phyloP scores from a whole-genome alignment of 2,329 filamentous ascomycete genomes.

The Cladosporium halotolerans region DNA sequence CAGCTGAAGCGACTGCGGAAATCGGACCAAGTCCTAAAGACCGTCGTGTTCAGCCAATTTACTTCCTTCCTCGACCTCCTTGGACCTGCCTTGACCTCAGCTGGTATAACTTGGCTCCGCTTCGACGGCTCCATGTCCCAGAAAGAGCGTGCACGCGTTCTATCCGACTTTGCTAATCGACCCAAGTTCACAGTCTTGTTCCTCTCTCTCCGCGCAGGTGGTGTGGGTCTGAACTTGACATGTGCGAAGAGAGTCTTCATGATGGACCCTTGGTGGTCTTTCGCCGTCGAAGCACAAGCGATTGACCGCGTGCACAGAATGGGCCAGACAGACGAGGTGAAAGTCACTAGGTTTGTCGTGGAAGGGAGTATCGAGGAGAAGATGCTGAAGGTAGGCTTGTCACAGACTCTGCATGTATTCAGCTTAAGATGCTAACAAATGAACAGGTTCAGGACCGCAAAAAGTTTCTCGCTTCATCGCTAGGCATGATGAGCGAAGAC shows the following conservation, averaged over 20 bases:
- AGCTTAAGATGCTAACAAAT: background rate
- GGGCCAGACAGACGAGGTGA: conserved; percentile 82
- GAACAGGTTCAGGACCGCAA: conserved; percentile 81
- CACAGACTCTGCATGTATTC: background rate
- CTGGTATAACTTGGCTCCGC: conserved; percentile 72
- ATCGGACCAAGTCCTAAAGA: conserved; percentile 62
- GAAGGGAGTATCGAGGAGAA: conserved; percentile 88
- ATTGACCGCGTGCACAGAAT: conserved; percentile 97
- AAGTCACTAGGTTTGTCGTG: conserved; percentile 82
- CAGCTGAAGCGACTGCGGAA: conserved; percentile 65
- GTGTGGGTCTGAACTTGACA: conserved; percentile 89
- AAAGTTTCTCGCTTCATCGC: conserved; percentile 88
- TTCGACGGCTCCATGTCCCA: conserved; percentile 89
- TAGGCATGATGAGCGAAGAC: conserved; percentile 92
- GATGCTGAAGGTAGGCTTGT: conserved; percentile 55
- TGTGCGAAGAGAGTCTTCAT: conserved; percentile 86
- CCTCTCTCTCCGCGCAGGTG: conserved; percentile 80
- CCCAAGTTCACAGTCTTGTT: conserved; percentile 66
- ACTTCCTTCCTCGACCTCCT: conserved; percentile 93
- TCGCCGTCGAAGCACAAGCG: conserved; percentile 90
- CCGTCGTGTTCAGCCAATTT: conserved; percentile 94
- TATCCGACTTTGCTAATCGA: conserved; percentile 59
- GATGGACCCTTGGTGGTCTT: conserved; percentile 99
- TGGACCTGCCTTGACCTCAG: conserved; percentile 66
- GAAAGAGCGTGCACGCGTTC: conserved; percentile 70